Percentiles rank a stretch among this genome's conserved stretches.
These are phyloP conservation scores for Podochytrium sp. DNA, from an alignment of 192 early-diverging fungal genomes.

Conservation along the genomic window DNA sequence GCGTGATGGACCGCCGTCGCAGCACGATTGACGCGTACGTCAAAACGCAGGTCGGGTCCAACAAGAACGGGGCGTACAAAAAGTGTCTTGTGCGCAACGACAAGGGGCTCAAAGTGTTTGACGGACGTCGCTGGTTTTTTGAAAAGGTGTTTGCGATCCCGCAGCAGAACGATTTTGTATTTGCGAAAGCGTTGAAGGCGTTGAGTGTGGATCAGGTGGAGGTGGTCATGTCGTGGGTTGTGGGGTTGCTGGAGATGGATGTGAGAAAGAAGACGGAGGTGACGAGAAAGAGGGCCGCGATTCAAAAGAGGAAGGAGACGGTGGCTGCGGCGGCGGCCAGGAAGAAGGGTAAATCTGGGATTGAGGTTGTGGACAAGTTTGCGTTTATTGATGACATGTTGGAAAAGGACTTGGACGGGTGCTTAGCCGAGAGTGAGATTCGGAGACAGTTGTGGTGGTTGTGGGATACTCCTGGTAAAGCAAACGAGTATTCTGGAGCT, in stretches of 20 bases:
- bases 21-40: slow-evolving; percentile 16
- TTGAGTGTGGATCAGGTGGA: slow-evolving; percentile 10
- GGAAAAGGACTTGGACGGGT: slow-evolving; percentile 5
- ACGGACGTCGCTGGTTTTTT: slow-evolving; percentile 32
- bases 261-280: slow-evolving; percentile 10
- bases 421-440: not conserved
- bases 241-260: slow-evolving; percentile 19
- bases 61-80: slow-evolving; percentile 6
- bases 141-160: slow-evolving; percentile 20
- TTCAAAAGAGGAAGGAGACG: not conserved
- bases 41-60: not conserved
- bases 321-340: not conserved
- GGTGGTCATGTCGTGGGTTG: slow-evolving; percentile 20
- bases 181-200: slow-evolving; percentile 3
- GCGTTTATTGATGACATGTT: slow-evolving; percentile 9
- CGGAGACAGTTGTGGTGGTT: slow-evolving; percentile 35
- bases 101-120: not conserved
- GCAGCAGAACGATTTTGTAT: slow-evolving; percentile 19
- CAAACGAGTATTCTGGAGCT: slow-evolving; percentile 15
- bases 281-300: not conserved
- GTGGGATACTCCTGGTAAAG: slow-evolving; percentile 30
- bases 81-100: not conserved
- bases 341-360: no score
- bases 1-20: not conserved
- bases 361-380: not conserved